Percentiles rank a stretch among this genome's conserved stretches.
phyloP scores from a whole-genome alignment of 352 stramenopile genomes.

The Phytophthora lateralis region DNA sequence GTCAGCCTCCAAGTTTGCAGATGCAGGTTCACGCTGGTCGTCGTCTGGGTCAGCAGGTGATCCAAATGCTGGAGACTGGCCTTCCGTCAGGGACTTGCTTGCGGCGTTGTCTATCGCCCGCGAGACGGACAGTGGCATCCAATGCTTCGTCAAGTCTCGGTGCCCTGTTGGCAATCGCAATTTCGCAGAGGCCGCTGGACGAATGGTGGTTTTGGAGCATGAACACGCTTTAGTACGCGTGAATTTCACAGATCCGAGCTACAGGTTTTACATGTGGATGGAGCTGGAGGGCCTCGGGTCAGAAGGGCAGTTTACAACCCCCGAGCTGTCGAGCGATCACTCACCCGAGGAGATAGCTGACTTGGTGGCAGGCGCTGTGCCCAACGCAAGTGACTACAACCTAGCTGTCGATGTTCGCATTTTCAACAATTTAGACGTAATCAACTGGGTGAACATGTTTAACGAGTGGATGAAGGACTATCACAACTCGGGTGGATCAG shows the following conservation, averaged over 20 bases:
- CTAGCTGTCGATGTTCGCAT: constrained; percentile 39
- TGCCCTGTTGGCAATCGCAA: constrained; percentile 31
- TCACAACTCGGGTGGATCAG: constrained; percentile 19
- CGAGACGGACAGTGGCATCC: constrained; percentile 26
- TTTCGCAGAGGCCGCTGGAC: constrained; percentile 30
- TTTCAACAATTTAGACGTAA: constrained; percentile 43
- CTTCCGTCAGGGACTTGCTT: constrained; percentile 7
- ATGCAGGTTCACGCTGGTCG: constrained; percentile 18
- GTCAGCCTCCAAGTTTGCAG: constrained; percentile 7
- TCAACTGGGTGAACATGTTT: constrained; percentile 20
- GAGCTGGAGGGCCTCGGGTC: constrained; percentile 22
- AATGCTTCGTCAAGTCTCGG: constrained; percentile 30
- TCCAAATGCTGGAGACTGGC: constrained; percentile 15
- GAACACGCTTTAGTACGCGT: constrained; percentile 22
- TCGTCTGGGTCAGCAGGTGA: constrained; percentile 21
- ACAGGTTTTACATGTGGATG: constrained; percentile 37
- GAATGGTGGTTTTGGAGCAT: constrained; percentile 38
- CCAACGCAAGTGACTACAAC: constrained; percentile 27
- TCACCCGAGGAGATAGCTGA: constrained; percentile 19
- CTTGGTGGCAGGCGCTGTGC: constrained; percentile 22
- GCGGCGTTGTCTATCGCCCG: constrained; percentile 14
- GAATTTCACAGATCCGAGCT: constrained; percentile 21
- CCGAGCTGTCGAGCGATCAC: constrained; percentile 23
- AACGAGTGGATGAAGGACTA: constrained; percentile 34
- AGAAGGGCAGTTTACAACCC: constrained; percentile 30